Conservation (phyloP, 1,284 basidiomycete genomes). For the Phlebopus sp. region DNA sequence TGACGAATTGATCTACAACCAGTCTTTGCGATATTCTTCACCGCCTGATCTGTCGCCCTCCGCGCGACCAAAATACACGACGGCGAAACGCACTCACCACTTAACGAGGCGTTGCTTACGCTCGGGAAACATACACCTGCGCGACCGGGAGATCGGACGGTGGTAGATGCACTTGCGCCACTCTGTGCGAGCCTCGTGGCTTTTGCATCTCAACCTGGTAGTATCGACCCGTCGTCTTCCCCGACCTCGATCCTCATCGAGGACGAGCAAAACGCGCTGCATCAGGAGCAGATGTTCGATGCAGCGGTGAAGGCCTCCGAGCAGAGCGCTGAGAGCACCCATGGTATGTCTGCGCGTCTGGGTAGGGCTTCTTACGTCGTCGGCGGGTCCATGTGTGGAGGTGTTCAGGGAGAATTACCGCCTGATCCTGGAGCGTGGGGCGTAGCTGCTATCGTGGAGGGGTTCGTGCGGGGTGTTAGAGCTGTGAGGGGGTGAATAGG, state of each 20-base stretch:
- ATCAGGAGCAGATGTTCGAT: neutral
- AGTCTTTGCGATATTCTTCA: slow-evolving; percentile 57
- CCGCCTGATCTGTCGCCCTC: slow-evolving; percentile 32
- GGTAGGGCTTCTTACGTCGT: slow-evolving; percentile 52
- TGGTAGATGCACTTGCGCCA: slow-evolving; percentile 51
- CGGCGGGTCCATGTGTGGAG: slow-evolving; percentile 14
- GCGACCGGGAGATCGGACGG: slow-evolving; percentile 50
- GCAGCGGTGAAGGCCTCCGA: slow-evolving; percentile 38
- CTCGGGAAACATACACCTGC: slow-evolving; percentile 49
- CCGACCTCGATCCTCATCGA: no score
- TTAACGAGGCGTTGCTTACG: slow-evolving; percentile 29
- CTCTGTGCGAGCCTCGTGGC: slow-evolving; percentile 34
- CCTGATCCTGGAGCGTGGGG: slow-evolving; percentile 59
- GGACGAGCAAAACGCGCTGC: no score
- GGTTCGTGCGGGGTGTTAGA: slow-evolving; percentile 21
- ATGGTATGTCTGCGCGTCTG: slow-evolving; percentile 44
- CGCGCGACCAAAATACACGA: neutral
- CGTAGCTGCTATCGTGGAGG: slow-evolving; percentile 39
- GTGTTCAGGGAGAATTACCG: slow-evolving; percentile 23
- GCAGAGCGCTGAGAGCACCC: slow-evolving; percentile 47
- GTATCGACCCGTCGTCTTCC: no score
- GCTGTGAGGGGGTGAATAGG: neutral
- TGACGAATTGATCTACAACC: neutral
- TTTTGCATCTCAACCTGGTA: neutral
- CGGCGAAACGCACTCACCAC: slow-evolving; percentile 1